Percentiles rank a stretch among this genome's conserved stretches.
phyloP scores from a whole-genome alignment of 805 yeast genomes.

The Scheffersomyces stipitis region DNA sequence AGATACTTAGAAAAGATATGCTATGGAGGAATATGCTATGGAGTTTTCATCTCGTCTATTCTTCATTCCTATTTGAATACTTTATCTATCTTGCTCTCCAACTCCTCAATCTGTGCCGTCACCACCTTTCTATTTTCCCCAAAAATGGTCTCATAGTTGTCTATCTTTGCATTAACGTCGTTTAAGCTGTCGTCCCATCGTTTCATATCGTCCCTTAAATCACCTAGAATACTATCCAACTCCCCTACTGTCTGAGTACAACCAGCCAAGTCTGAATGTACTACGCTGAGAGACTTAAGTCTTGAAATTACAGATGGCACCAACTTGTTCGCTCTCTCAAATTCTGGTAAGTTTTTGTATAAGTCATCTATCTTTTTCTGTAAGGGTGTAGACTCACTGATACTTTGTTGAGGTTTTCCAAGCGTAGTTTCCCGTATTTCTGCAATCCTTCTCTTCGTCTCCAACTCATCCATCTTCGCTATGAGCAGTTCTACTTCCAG shows the following conservation, averaged over 20 bases:
- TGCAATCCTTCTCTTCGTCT: slow-evolving; percentile 10
- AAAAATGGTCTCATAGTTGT: slow-evolving; percentile 19
- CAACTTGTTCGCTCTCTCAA: slow-evolving; percentile 18
- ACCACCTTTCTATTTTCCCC: slow-evolving; percentile 22
- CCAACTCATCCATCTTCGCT: slow-evolving; percentile 25
- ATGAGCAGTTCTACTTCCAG: slow-evolving; percentile 22
- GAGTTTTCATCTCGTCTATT: too few relatives aligned
- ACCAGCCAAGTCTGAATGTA: slow-evolving; percentile 33
- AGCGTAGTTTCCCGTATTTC: background rate
- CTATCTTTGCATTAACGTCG: slow-evolving; percentile 22
- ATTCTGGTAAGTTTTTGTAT: slow-evolving; percentile 22
- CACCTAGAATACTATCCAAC: slow-evolving; percentile 27
- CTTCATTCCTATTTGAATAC: background rate
- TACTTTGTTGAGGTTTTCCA: slow-evolving; percentile 5
- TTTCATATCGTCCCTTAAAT: slow-evolving; percentile 24
- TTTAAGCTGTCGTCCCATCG: slow-evolving; percentile 30
- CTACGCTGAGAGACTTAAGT: slow-evolving; percentile 29
- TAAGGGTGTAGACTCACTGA: background rate
- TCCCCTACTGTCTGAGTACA: slow-evolving; percentile 22
- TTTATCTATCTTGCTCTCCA: slow-evolving; percentile 8
- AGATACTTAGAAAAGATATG: background rate
- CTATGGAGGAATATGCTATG: too few relatives aligned
- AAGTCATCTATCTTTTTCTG: slow-evolving; percentile 26
- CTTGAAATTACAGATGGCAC: slow-evolving; percentile 29
- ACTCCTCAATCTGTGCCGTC: slow-evolving; percentile 14